phyloP scores from a whole-genome alignment of 257 asterid species.

The Solanum virginianum region DNA sequence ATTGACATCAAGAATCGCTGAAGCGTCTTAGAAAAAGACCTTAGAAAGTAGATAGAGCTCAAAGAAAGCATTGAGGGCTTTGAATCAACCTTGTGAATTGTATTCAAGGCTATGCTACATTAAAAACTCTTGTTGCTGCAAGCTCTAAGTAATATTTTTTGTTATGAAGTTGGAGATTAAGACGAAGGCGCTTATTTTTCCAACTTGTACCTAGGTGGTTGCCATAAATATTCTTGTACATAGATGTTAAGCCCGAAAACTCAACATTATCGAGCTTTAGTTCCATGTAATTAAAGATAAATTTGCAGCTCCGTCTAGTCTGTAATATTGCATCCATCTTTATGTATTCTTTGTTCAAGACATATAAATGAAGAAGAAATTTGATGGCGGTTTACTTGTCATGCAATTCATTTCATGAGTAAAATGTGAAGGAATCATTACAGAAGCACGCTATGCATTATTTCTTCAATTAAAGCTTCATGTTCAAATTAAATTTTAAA shows the following conservation, averaged over 20 bases:
- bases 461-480: not conserved
- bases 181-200: not conserved
- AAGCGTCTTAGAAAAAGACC: not conserved
- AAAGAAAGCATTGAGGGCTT: not conserved
- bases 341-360: not conserved
- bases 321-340: not conserved
- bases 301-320: not conserved
- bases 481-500: not conserved
- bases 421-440: not conserved
- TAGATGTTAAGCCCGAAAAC: not conserved
- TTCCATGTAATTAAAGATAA: not conserved
- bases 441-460: not conserved
- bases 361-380: not conserved
- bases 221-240: not conserved
- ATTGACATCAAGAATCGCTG: conserved; percentile 1
- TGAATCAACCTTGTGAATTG: not conserved
- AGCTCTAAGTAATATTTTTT: not conserved
- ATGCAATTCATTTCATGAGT: not conserved
- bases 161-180: not conserved
- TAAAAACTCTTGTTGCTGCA: not conserved
- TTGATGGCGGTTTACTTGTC: not conserved
- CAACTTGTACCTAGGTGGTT: not conserved
- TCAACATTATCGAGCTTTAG: not conserved
- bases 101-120: not conserved
- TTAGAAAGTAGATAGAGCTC: not conserved